Percentiles rank a stretch among this genome's conserved stretches.
Evolutionary conservation across 148 eudicot species (phyloP).

Genomic region (Cornus florida): DNA sequence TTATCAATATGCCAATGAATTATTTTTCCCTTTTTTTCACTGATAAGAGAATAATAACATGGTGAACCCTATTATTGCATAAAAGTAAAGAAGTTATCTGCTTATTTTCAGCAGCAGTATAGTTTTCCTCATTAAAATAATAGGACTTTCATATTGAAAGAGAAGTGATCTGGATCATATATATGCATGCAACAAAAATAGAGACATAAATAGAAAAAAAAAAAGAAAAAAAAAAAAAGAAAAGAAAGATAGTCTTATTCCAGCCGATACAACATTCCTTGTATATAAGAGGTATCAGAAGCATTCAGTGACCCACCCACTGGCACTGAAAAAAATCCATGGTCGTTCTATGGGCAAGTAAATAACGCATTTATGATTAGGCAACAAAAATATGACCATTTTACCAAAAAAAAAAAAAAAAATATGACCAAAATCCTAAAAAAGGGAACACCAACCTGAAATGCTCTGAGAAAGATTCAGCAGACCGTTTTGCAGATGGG

Average conservation of each 20-base stretch:
- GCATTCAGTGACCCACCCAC: neutral
- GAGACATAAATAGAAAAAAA: too few species aligned
- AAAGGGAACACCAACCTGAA: constrained; percentile 66
- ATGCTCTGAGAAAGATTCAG: constrained; percentile 92
- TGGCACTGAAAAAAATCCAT: neutral
- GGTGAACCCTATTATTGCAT: neutral
- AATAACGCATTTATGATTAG: neutral
- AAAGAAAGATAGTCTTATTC: neutral
- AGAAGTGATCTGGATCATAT: neutral
- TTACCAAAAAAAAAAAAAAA: too few species aligned
- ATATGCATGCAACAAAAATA: neutral
- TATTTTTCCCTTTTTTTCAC: too few species aligned
- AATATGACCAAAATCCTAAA: neutral
- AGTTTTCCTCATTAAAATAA: neutral
- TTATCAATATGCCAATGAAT: too few species aligned
- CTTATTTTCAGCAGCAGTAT: neutral
- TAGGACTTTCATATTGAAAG: neutral
- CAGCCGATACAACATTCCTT: neutral
- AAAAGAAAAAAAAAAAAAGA: too few species aligned
- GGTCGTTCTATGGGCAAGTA: neutral
- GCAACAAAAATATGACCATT: neutral
- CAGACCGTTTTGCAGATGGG: constrained; percentile 74
- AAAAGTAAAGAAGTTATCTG: neutral
- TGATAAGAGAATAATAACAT: too few species aligned
- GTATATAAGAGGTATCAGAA: neutral